Evolutionary conservation across 75 land plant genomes (phyloP).

Genomic region (Isoetes taiwanensis): DNA sequence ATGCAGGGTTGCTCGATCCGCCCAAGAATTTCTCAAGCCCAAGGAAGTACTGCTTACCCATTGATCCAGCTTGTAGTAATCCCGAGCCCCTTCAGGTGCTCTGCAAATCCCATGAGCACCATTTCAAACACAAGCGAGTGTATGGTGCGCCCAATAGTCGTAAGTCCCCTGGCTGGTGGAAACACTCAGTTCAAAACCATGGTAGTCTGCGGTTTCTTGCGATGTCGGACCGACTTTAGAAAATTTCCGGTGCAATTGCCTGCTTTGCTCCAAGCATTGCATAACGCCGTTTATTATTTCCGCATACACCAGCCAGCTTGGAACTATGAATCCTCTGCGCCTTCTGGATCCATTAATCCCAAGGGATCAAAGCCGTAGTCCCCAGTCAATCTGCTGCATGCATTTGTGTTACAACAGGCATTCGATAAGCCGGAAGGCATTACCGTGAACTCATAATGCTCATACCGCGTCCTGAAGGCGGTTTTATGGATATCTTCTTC

Average conservation of each 20-base stretch:
- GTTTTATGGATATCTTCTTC: too few relatives aligned
- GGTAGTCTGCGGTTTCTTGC: conserved; percentile 64
- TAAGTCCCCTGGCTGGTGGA: conserved; percentile 77
- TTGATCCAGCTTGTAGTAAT: conserved; percentile 74
- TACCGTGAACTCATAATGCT: too few relatives aligned
- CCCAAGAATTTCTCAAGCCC: conserved; percentile 77
- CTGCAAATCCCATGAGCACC: conserved; percentile 91
- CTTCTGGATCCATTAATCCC: conserved; percentile 86
- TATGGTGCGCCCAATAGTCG: conserved; percentile 95
- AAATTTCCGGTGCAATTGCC: conserved; percentile 77
- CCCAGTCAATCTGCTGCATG: conserved; percentile 83
- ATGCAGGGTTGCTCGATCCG: conserved; percentile 83
- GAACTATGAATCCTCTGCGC: conserved; percentile 90
- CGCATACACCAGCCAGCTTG: conserved; percentile 75
- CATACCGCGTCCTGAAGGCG: too few relatives aligned
- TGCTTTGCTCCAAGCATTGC: conserved; percentile 90
- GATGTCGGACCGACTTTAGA: conserved; percentile 69
- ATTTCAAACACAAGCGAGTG: conserved; percentile 76
- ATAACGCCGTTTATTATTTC: conserved; percentile 74
- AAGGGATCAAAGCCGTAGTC: conserved; percentile 92
- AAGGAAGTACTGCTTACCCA: conserved; percentile 90
- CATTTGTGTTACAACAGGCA: too few relatives aligned
- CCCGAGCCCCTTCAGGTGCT: conserved; percentile 78
- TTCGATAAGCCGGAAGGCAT: too few relatives aligned
- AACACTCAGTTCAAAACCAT: conserved; percentile 79